A percentile compares a stretch with the other conserved stretches of the same genome.
phyloP scores from a whole-genome alignment of 2,329 filamentous ascomycete species.

The Pestalotiopsis fici region DNA sequence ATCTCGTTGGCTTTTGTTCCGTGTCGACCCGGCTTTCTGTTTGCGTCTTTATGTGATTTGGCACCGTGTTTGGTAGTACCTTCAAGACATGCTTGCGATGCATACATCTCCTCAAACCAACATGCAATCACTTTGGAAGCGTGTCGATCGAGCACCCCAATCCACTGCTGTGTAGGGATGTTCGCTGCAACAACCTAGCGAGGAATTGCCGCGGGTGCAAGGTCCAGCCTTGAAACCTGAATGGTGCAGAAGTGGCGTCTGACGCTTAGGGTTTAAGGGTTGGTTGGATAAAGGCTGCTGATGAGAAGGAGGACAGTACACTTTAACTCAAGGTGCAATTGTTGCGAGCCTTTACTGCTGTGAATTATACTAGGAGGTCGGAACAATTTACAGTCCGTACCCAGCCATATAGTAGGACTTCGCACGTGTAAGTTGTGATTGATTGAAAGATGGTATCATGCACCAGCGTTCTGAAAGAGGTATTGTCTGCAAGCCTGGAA shows the following conservation, averaged over 20 bases:
- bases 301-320: not conserved
- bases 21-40: not conserved
- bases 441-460: not conserved
- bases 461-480: slow-evolving; percentile 38
- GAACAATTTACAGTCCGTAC: not conserved
- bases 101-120: not conserved
- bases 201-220: not conserved
- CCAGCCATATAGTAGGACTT: not conserved
- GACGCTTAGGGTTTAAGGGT: not conserved
- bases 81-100: not conserved
- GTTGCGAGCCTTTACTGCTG: not conserved
- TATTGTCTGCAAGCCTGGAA: slow-evolving; percentile 56
- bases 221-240: not conserved
- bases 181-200: not conserved
- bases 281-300: too few relatives aligned
- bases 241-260: not conserved
- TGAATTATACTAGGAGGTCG: not conserved
- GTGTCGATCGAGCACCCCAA: not conserved
- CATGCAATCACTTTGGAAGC: not conserved
- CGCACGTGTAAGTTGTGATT: not conserved
- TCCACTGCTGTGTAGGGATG: not conserved
- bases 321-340: not conserved
- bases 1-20: not conserved
- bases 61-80: not conserved
- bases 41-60: not conserved